Evolutionary conservation across 176 grass and related monocot species (phyloP).

Genomic region (Echinochloa phyllopogon): DNA sequence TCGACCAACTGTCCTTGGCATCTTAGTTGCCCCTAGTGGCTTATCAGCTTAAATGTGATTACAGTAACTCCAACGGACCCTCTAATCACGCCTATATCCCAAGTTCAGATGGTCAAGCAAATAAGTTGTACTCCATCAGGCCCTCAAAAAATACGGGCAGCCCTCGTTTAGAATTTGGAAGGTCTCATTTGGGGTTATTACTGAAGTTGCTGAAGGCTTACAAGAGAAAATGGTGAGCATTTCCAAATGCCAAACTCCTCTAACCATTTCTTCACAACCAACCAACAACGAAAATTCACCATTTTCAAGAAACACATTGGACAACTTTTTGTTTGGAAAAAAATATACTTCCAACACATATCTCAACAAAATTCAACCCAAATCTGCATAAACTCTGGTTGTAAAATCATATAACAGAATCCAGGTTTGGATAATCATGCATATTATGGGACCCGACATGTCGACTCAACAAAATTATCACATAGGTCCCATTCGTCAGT

Average conservation of each 20-base stretch:
- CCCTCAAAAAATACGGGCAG: too few relatives aligned
- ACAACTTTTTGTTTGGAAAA: neutral
- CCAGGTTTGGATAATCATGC: neutral
- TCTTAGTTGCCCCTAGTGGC: neutral
- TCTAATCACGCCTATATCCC: too few relatives aligned
- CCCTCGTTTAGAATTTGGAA: too few relatives aligned
- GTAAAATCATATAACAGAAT: neutral
- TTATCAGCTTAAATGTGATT: neutral
- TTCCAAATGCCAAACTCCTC: too few relatives aligned
- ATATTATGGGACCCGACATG: neutral
- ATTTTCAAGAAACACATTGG: neutral
- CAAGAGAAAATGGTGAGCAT: neutral
- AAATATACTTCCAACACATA: neutral
- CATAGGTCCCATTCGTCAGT: neutral
- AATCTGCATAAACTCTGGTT: neutral
- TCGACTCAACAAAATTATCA: neutral
- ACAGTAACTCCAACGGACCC: too few relatives aligned
- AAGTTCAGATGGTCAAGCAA: too few relatives aligned
- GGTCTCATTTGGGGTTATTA: too few relatives aligned
- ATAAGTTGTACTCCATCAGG: too few relatives aligned
- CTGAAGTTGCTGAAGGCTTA: too few relatives aligned
- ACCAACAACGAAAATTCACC: too few relatives aligned
- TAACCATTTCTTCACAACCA: neutral
- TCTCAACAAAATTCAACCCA: neutral
- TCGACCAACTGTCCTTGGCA: conserved; percentile 32